Percentiles rank a stretch among this genome's conserved stretches.
These are phyloP conservation scores for Brassica juncea DNA, from an alignment of 345 rosid species.

Conservation along the genomic window DNA sequence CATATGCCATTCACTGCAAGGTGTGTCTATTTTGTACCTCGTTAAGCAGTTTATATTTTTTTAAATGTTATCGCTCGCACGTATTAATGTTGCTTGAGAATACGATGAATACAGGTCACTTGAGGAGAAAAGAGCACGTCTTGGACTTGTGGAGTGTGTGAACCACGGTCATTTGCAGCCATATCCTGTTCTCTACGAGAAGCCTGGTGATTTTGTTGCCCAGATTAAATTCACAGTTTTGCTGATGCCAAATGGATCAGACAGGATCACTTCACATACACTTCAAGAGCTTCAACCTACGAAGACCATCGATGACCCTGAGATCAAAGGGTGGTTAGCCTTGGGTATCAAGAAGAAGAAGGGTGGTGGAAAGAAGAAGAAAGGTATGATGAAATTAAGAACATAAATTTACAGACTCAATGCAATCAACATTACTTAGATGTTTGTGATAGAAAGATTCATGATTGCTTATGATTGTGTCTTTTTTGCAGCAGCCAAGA, in stretches of 20 bases:
- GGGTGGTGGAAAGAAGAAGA: slow-evolving; percentile 99
- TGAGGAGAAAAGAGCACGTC: slow-evolving; percentile 95
- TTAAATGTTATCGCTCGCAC: neutral
- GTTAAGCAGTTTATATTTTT: neutral
- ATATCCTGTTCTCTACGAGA: slow-evolving; percentile 95
- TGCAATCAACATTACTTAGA: neutral
- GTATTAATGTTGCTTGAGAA: neutral
- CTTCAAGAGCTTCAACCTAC: slow-evolving; percentile 79
- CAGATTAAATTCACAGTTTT: slow-evolving; percentile 90
- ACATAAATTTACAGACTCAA: neutral
- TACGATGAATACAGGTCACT: slow-evolving; percentile 55
- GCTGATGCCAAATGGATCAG: slow-evolving; percentile 98
- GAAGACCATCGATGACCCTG: slow-evolving; percentile 81
- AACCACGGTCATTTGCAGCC: slow-evolving; percentile 95
- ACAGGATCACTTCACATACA: slow-evolving; percentile 74
- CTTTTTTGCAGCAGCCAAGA: slow-evolving; percentile 74
- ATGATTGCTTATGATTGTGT: neutral
- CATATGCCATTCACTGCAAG: slow-evolving; percentile 92
- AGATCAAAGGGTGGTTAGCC: slow-evolving; percentile 95
- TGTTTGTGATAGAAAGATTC: neutral
- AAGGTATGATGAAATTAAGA: slow-evolving; percentile 49
- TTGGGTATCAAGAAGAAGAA: slow-evolving; percentile 89
- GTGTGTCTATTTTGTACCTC: slow-evolving; percentile 39
- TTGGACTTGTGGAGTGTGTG: slow-evolving; percentile 94
- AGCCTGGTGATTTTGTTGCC: slow-evolving; percentile 88